phyloP scores from a whole-genome alignment of 768 basidiomycete genomes.

The Tulasnella sp. region DNA sequence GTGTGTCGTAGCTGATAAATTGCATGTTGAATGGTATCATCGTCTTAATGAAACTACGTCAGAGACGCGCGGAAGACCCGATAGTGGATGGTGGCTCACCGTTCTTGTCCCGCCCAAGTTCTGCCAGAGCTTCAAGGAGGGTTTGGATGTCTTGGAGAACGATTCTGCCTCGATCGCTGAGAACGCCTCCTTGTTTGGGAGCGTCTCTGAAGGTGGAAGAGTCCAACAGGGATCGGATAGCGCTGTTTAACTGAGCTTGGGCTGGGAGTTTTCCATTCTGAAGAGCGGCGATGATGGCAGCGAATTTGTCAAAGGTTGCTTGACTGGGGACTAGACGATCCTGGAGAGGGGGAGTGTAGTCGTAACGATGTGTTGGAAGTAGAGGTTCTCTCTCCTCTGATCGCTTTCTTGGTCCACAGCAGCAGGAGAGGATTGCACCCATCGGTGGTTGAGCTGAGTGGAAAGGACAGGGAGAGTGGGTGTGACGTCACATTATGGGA shows the following conservation, averaged over 20 bases:
- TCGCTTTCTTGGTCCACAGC: constrained; percentile 5
- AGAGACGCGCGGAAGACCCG: neutral
- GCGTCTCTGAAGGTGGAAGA: neutral
- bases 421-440: neutral
- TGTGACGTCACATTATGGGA: neutral
- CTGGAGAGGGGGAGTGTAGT: neutral
- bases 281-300: constrained; percentile 9
- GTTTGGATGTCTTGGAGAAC: neutral
- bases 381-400: constrained; percentile 10
- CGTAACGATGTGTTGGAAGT: neutral
- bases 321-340: constrained; percentile 2
- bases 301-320: constrained; percentile 6
- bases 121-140: constrained; percentile 9
- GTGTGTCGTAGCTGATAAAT: neutral
- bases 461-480: neutral
- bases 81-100: neutral
- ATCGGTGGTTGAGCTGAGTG: neutral
- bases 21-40: constrained; percentile 6
- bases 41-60: neutral
- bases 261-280: neutral
- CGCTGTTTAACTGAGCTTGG: neutral
- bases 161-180: constrained; percentile 1
- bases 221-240: neutral
- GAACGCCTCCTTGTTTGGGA: neutral
- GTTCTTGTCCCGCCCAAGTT: constrained; percentile 24